These are phyloP conservation scores for Climacium dendroides DNA, from an alignment of 225 moss, liverwort and hornwort genomes.

Conservation along the genomic window DNA sequence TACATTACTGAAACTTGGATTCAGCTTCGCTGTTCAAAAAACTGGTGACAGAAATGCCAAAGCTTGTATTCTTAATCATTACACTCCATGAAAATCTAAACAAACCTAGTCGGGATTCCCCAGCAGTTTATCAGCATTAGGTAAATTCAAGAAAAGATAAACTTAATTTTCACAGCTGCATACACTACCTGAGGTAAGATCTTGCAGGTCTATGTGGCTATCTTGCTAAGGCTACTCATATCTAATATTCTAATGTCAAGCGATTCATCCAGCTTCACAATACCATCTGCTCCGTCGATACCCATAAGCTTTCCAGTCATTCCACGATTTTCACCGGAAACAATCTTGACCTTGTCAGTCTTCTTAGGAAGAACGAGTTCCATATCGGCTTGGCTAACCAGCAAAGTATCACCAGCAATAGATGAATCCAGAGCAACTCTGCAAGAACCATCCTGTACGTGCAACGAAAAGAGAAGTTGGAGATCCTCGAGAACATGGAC, in stretches of 20 bases:
- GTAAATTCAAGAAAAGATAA: not conserved
- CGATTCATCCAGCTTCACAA: constrained; percentile 91
- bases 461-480: not conserved
- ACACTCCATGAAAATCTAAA: not conserved
- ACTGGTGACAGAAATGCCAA: not conserved
- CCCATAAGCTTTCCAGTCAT: constrained; percentile 91
- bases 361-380: constrained; percentile 86
- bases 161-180: not conserved
- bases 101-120: not conserved
- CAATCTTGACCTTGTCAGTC: constrained; percentile 85
- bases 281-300: constrained; percentile 97
- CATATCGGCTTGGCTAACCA: constrained; percentile 57
- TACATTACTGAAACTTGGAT: not conserved
- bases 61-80: not conserved
- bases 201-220: constrained; percentile 19
- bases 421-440: constrained; percentile 64
- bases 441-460: constrained; percentile 67
- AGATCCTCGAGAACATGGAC: not conserved
- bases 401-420: constrained; percentile 58
- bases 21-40: not conserved
- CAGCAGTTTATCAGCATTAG: not conserved
- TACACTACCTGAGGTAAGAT: not conserved
- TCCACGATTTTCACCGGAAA: constrained; percentile 72
- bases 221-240: constrained; percentile 92
- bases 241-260: constrained; percentile 95